A percentile compares a stretch with the other conserved stretches of the same genome.
phyloP scores from a whole-genome alignment of 805 yeast genomes.

The Kluyveromyces nonfermentans region DNA sequence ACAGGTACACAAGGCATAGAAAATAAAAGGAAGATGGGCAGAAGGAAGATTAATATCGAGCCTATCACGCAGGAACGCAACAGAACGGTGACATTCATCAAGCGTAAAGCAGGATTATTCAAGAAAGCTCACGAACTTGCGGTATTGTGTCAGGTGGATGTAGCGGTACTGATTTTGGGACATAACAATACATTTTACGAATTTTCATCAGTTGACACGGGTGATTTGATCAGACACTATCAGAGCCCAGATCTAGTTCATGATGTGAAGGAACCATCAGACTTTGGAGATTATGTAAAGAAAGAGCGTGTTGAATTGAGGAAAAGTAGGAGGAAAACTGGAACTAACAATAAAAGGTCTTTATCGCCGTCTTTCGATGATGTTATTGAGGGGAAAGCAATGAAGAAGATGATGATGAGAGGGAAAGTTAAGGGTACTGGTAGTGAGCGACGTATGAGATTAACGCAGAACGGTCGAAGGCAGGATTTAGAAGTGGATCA shows the following conservation, averaged over 20 bases:
- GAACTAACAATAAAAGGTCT: constrained; percentile 5
- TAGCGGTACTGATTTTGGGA: constrained; percentile 83
- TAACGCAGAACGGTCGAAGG: neutral
- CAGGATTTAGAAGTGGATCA: constrained; percentile 4
- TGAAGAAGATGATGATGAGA: constrained; percentile 3
- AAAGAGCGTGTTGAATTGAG: constrained; percentile 14
- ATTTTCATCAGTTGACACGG: constrained; percentile 63
- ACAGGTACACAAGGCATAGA: neutral
- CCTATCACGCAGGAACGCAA: constrained; percentile 89
- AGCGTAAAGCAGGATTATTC: constrained; percentile 89
- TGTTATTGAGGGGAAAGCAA: constrained; percentile 3
- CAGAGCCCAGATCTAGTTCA: constrained; percentile 30
- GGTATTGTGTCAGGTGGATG: constrained; percentile 84
- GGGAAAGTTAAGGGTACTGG: neutral
- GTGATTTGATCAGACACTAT: constrained; percentile 37
- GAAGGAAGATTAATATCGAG: constrained; percentile 89
- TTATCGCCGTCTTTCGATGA: neutral
- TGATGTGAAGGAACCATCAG: constrained; percentile 56
- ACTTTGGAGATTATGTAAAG: constrained; percentile 52
- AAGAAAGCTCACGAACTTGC: constrained; percentile 56
- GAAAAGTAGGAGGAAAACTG: constrained; percentile 6
- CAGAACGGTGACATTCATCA: constrained; percentile 60
- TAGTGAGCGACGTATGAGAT: constrained; percentile 2
- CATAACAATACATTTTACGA: constrained; percentile 77
- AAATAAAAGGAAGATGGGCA: constrained; percentile 59